Base-by-base conservation (phyloP, 2,329 filamentous ascomycete species). In the Phyllosticta capitalensis region DNA sequence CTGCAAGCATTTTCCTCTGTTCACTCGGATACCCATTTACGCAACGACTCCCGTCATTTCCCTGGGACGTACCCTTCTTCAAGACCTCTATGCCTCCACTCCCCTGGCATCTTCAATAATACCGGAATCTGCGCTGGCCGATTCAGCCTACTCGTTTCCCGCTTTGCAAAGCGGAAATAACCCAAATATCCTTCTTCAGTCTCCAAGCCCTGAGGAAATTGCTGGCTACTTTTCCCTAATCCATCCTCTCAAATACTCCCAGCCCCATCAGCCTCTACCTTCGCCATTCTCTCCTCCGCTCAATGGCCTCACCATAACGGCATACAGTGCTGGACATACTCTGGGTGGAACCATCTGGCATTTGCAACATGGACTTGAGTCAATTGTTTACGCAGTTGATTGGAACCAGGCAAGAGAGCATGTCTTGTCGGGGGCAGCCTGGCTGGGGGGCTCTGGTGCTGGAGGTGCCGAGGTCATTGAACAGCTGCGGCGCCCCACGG, bases 351-450 rank as follows among this genome's bases (percentile, higher is more conserved):
- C 94, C 22, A 96, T 99, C 77, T 99, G 94, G 94, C 92, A 97
- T 68, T 92, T 99, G 64, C 92, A 97, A 68, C 91, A 97, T 76
- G 91, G 92, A 0, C 82, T 96, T 69, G 94, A 99, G 72, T 96
- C 92, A 0, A 92, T 99, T 50, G 92, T 99, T 1, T 97, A 99
- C 68, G 92, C 94, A 0, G 90, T 96, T 19, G 92, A 97, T 69
- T 99, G 94, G 94, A 96, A 96, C 67, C 92, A 96, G 74, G 90
- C 89, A n/a, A 85, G 90, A 65, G 94, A 99, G 71, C 95, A 96
- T 74, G 91, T 97, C 17, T 86, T 96, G 61, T 86, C 92, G 0
- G 92, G 92, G 63, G 94, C 94, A 21, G 91, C 92, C 24, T 97
- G 94, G 90, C 81, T 99, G 50, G 90, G 90, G 52, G 89, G 90